Percentiles rank a stretch among this genome's conserved stretches.
Evolutionary conservation across 768 basidiomycete genomes (phyloP).

Genomic region (Termitomyces sp.): DNA sequence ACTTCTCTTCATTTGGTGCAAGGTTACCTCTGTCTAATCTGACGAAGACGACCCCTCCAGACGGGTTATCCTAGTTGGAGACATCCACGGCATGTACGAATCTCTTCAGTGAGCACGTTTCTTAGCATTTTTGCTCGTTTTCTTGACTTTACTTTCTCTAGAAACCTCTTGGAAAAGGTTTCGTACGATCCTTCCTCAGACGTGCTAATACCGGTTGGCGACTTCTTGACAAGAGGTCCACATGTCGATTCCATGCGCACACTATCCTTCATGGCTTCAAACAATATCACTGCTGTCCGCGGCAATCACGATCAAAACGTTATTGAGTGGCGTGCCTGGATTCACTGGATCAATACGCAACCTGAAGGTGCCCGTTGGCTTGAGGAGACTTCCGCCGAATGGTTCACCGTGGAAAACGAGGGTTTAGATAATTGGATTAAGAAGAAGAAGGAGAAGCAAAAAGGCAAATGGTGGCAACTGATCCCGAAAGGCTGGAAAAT

Average conservation of each 20-base stretch:
- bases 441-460: conserved; percentile 21
- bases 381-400: conserved; percentile 36
- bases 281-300: conserved; percentile 74
- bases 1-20: conserved; percentile 4
- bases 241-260: conserved; percentile 56
- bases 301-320: conserved; percentile 94
- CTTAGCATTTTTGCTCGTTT: not conserved
- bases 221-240: conserved; percentile 69
- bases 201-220: conserved; percentile 77
- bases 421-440: conserved; percentile 38
- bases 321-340: conserved; percentile 87
- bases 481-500: conserved; percentile 71
- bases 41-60: conserved; percentile 40
- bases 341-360: conserved; percentile 62
- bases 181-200: conserved; percentile 59
- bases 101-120: conserved; percentile 53
- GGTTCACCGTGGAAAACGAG: conserved; percentile 29
- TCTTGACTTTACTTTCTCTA: conserved; percentile 22
- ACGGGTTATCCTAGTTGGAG: conserved; percentile 77
- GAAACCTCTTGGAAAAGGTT: conserved; percentile 57
- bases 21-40: not conserved
- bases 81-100: conserved; percentile 79
- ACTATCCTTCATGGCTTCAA: conserved; percentile 55
- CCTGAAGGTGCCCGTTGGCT: conserved; percentile 56
- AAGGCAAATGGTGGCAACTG: conserved; percentile 37